These are phyloP conservation scores for Cymbopogon flexuosus DNA, from an alignment of 202 grass and related monocot genomes.

Conservation along the genomic window DNA sequence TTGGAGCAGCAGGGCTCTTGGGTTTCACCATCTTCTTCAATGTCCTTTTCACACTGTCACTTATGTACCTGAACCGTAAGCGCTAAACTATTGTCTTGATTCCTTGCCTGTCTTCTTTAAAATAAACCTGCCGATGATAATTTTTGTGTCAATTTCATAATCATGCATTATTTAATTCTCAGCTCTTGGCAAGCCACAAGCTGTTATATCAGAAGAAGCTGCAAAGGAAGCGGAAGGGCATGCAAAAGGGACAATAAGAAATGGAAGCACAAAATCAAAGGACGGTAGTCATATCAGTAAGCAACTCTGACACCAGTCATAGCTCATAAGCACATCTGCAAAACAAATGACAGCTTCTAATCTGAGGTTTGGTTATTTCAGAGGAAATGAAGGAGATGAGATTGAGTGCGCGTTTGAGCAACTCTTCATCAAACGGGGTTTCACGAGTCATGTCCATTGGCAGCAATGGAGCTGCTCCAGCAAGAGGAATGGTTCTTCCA, in stretches of 20 bases:
- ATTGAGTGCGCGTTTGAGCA: slow-evolving; percentile 40
- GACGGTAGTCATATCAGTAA: slow-evolving; percentile 49
- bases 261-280: slow-evolving; percentile 44
- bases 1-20: slow-evolving; percentile 70
- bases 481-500: slow-evolving; percentile 99
- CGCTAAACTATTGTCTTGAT: slow-evolving; percentile 11
- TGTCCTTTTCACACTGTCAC: slow-evolving; percentile 85
- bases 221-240: slow-evolving; percentile 60
- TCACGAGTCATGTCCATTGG: slow-evolving; percentile 52
- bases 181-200: slow-evolving; percentile 94
- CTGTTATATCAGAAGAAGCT: slow-evolving; percentile 96
- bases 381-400: slow-evolving; percentile 64
- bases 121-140: slow-evolving; percentile 1
- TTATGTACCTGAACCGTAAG: slow-evolving; percentile 89
- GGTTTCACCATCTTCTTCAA: slow-evolving; percentile 98
- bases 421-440: slow-evolving; percentile 52
- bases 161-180: slow-evolving; percentile 21
- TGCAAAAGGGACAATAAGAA: slow-evolving; percentile 34
- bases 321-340: neutral
- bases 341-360: slow-evolving; percentile 29
- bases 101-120: slow-evolving; percentile 11
- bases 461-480: slow-evolving; percentile 42
- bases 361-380: slow-evolving; percentile 39
- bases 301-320: slow-evolving; percentile 2
- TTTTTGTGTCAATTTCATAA: slow-evolving; percentile 19